A percentile compares a stretch with the other conserved stretches of the same genome.
Conservation (phyloP, 352 stramenopile genomes). For the Globisporangium ultimum region DNA sequence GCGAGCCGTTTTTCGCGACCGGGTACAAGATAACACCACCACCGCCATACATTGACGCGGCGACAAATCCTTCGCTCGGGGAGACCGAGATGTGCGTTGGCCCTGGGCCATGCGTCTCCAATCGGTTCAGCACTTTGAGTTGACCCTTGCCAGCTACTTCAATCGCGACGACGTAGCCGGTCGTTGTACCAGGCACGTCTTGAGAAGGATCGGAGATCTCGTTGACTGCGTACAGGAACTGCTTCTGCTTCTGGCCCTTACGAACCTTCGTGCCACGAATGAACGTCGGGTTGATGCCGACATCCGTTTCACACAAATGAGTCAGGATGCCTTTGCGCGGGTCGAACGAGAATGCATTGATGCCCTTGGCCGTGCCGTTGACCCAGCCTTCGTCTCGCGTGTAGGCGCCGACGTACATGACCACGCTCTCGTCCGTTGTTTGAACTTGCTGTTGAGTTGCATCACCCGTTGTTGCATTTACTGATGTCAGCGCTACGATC, state of each 20-base stretch:
- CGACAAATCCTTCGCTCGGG: conserved; percentile 45
- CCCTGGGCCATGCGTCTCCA: conserved; percentile 40
- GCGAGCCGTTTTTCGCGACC: conserved; percentile 38
- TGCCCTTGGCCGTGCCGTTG: conserved; percentile 59
- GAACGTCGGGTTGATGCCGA: conserved; percentile 42
- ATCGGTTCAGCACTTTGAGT: conserved; percentile 46
- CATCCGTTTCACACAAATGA: conserved; percentile 26
- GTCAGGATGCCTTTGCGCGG: conserved; percentile 37
- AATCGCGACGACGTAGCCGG: conserved; percentile 52
- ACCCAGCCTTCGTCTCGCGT: conserved; percentile 67
- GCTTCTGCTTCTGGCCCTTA: conserved; percentile 6
- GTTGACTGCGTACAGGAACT: conserved; percentile 58
- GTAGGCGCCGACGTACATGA: conserved; percentile 58
- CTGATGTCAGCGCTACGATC: neutral
- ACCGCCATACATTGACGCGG: conserved; percentile 57
- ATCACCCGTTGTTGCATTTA: neutral
- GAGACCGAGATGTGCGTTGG: conserved; percentile 51
- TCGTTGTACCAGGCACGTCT: conserved; percentile 22
- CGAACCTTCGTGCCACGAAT: conserved; percentile 14
- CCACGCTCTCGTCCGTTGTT: conserved; percentile 10
- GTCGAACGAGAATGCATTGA: conserved; percentile 57
- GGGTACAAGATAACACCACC: conserved; percentile 60
- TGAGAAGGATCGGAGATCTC: conserved; percentile 34
- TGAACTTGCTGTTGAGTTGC: neutral
- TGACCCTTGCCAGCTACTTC: conserved; percentile 26